Conservation (phyloP, 164 flowering plant species). For the Saururus chinensis region DNA sequence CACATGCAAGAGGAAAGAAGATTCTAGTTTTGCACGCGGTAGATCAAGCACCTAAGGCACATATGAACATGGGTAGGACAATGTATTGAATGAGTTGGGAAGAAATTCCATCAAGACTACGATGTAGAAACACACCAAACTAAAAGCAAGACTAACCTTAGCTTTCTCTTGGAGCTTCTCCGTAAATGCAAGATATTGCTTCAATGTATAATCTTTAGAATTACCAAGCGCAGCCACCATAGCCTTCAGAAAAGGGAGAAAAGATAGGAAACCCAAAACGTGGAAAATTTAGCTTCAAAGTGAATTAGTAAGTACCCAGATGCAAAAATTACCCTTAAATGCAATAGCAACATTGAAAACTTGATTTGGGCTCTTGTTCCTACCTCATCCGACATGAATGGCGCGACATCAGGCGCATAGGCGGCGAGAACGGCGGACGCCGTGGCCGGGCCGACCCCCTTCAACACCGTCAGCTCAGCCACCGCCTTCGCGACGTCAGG, state of each 20-base stretch:
- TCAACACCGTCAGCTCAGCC: constrained; percentile 55
- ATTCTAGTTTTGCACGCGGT: too few species aligned
- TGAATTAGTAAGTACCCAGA: too few species aligned
- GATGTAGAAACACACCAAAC: not conserved
- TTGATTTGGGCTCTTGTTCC: not conserved
- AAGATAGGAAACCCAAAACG: not conserved
- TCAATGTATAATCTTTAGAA: constrained; percentile 71
- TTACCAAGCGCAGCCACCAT: constrained; percentile 65
- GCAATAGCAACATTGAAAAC: too few species aligned
- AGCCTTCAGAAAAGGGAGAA: constrained; percentile 32
- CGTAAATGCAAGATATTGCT: constrained; percentile 52
- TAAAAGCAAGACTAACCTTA: constrained; percentile 35
- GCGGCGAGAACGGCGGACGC: constrained; percentile 85
- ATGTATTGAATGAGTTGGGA: too few species aligned
- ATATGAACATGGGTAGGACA: too few species aligned
- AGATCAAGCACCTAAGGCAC: too few species aligned
- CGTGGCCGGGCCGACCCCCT: constrained; percentile 89
- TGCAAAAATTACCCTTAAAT: too few species aligned
- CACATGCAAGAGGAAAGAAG: too few species aligned
- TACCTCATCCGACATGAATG: constrained; percentile 97
- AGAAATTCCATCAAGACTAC: not conserved
- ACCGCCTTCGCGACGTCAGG: constrained; percentile 67
- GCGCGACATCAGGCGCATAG: constrained; percentile 62
- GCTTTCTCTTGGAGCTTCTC: constrained; percentile 58
- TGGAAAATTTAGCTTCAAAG: too few species aligned